Evolutionary conservation across 805 yeast species (phyloP).

Genomic region (Kuraishia capsulata): DNA sequence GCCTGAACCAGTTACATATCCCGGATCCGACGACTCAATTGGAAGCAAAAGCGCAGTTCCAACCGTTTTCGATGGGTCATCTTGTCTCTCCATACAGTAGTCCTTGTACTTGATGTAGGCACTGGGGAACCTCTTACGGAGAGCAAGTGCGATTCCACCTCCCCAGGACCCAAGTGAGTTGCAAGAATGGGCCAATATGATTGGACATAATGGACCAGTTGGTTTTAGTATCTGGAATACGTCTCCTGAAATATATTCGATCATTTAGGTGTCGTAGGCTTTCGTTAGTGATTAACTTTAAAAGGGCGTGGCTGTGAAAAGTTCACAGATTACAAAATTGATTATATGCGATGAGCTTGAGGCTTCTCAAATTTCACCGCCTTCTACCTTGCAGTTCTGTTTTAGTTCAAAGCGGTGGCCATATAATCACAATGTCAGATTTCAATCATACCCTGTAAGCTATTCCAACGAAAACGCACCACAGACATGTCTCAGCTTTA

Average conservation of each 20-base stretch:
- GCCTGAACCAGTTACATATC: conserved; percentile 16
- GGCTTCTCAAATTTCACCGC: too few species aligned
- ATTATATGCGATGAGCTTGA: too few species aligned
- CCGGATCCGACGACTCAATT: conserved; percentile 20
- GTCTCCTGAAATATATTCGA: conserved; percentile 46
- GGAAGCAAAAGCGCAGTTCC: conserved; percentile 48
- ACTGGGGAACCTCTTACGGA: conserved; percentile 44
- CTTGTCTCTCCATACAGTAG: conserved; percentile 25
- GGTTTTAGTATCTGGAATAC: conserved; percentile 29
- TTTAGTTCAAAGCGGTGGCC: too few species aligned
- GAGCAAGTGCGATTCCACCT: conserved; percentile 66
- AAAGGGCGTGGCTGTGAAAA: too few species aligned
- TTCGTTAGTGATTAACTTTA: neutral
- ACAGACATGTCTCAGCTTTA: too few species aligned
- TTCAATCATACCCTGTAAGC: too few species aligned
- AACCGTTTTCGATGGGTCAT: conserved; percentile 25
- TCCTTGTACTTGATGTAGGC: conserved; percentile 41
- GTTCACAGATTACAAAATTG: too few species aligned
- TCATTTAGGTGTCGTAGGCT: too few species aligned
- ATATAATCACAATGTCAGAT: too few species aligned
- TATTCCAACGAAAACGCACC: too few species aligned
- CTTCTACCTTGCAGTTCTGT: too few species aligned
- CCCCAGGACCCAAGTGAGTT: conserved; percentile 80
- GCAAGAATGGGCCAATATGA: conserved; percentile 69
- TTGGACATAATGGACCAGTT: conserved; percentile 15